A percentile compares a stretch with the other conserved stretches of the same genome.
These are phyloP conservation scores for Amanita thiersii DNA, from an alignment of 768 basidiomycete genomes.

Conservation along the genomic window DNA sequence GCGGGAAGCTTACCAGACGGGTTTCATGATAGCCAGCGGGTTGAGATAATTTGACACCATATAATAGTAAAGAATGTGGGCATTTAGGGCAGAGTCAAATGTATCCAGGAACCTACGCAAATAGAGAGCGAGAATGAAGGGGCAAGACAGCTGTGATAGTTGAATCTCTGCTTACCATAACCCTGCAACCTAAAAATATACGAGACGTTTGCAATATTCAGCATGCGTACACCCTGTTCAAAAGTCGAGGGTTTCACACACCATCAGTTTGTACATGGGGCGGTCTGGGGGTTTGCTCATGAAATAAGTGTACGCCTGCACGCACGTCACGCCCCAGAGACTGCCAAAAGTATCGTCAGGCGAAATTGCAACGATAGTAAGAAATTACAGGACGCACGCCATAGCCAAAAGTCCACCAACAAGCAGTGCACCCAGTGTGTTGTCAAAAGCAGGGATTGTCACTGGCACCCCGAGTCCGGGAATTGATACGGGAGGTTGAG, in stretches of 20 bases:
- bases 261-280: background rate
- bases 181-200: constrained; percentile 1
- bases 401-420: constrained; percentile 37
- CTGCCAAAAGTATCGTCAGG: constrained; percentile 27
- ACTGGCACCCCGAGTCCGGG: background rate
- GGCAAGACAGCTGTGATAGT: background rate
- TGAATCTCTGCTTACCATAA: constrained; percentile 1
- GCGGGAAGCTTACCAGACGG: constrained; percentile 36
- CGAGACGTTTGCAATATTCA: background rate
- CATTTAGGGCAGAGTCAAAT: constrained; percentile 42
- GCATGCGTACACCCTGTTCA: background rate
- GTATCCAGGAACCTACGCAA: constrained; percentile 42
- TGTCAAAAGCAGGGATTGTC: constrained; percentile 27
- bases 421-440: constrained; percentile 47
- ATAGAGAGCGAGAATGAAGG: constrained; percentile 9
- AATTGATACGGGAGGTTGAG: constrained; percentile 7
- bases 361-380: background rate
- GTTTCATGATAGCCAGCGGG: constrained; percentile 29
- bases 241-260: background rate
- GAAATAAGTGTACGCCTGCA: constrained; percentile 48
- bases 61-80: constrained; percentile 52
- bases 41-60: constrained; percentile 48
- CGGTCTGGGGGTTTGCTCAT: constrained; percentile 25
- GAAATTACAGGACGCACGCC: background rate
- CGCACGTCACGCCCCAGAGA: constrained; percentile 52